Evolutionary conservation across 164 flowering plant species (phyloP).

Genomic region (Santalum album): DNA sequence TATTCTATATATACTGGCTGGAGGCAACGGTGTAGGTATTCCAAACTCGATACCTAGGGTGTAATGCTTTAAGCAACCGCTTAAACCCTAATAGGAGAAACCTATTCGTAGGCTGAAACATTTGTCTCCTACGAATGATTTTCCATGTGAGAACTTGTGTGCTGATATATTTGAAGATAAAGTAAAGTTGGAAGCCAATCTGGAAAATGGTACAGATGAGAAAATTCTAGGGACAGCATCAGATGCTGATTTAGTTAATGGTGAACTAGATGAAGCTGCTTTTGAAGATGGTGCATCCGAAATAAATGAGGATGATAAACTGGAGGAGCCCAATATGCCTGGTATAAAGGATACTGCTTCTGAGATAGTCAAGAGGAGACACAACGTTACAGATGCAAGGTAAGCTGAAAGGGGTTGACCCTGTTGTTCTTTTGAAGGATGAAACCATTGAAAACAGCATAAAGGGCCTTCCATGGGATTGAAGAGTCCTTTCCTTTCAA

Average conservation of each 20-base stretch:
- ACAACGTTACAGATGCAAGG: conserved; percentile 74
- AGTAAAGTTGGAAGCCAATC: conserved; percentile 5
- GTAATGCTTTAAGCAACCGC: no score
- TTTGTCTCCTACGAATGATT: conserved; percentile 3
- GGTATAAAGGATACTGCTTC: conserved; percentile 21
- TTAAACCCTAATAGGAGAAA: no score
- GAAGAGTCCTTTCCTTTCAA: conserved; percentile 60
- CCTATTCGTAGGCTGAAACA: conserved; percentile 7
- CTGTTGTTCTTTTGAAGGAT: conserved; percentile 75
- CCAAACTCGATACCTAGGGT: no score
- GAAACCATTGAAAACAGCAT: conserved; percentile 48
- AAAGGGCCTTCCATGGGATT: conserved; percentile 74
- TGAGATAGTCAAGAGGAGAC: conserved; percentile 30
- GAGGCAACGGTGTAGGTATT: no score
- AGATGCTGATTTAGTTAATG: conserved; percentile 23
- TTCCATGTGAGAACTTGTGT: conserved; percentile 4
- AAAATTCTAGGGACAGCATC: conserved; percentile 21
- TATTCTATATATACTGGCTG: no score
- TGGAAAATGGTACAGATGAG: conserved; percentile 15
- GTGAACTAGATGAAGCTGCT: conserved; percentile 22
- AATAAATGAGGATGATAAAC: conserved; percentile 18
- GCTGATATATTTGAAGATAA: conserved; percentile 12
- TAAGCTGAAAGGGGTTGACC: conserved; percentile 91
- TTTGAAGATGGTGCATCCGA: conserved; percentile 17
- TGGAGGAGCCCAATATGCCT: conserved; percentile 21